Conservation (phyloP, 2,329 filamentous ascomycete genomes). For the Curvularia hawaiiensis region DNA sequence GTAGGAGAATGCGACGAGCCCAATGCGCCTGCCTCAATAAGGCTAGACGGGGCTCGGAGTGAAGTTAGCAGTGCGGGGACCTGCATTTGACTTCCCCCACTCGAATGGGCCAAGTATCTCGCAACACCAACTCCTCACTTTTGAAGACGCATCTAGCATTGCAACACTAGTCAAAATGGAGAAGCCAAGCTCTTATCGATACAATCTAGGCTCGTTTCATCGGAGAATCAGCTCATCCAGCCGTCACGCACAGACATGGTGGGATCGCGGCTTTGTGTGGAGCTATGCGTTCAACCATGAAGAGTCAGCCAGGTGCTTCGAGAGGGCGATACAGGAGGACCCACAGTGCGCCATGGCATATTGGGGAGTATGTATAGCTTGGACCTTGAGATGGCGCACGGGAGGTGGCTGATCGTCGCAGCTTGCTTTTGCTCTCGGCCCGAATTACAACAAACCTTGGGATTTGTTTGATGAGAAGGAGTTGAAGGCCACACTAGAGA, state of each 20-base stretch:
- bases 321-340: conserved; percentile 62
- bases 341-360: conserved; percentile 64
- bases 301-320: conserved; percentile 69
- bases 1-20: neutral
- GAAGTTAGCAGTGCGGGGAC: conserved; percentile 4
- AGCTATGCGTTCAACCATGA: conserved; percentile 78
- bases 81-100: neutral
- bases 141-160: neutral
- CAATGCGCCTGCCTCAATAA: neutral
- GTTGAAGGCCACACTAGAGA: conserved; percentile 56
- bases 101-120: neutral
- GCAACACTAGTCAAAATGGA: conserved; percentile 3
- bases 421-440: conserved; percentile 69
- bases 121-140: neutral
- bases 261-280: conserved; percentile 75
- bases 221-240: conserved; percentile 61
- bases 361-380: conserved; percentile 59
- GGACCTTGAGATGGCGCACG: neutral
- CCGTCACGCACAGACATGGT: conserved; percentile 66
- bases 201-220: conserved; percentile 64
- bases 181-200: conserved; percentile 37
- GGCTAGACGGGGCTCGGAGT: neutral
- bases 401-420: conserved; percentile 44
- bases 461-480: conserved; percentile 69
- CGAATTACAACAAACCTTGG: conserved; percentile 84